phyloP scores from a whole-genome alignment of 2,329 filamentous ascomycete genomes.

The Cytospora chrysosperma region DNA sequence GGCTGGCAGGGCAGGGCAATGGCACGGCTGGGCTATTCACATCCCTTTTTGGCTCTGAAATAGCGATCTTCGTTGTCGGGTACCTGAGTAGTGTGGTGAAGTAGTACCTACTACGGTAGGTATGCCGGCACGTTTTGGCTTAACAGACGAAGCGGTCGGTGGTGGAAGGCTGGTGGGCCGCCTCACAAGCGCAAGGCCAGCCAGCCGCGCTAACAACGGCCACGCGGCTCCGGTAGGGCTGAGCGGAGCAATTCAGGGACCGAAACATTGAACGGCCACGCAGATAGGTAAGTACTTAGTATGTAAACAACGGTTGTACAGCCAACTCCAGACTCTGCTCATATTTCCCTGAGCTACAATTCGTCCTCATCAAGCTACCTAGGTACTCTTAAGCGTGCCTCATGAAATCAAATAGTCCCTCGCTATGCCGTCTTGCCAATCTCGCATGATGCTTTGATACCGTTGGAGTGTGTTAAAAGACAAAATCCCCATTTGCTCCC shows the following conservation, averaged over 20 bases:
- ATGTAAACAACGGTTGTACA: background rate
- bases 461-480: background rate
- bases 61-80: slow-evolving; percentile 4
- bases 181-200: background rate
- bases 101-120: background rate
- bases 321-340: background rate
- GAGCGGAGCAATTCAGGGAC: background rate
- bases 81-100: background rate
- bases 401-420: slow-evolving; percentile 5
- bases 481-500: background rate
- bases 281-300: too few species aligned
- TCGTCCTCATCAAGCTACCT: too few species aligned
- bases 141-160: slow-evolving; percentile 6
- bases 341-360: background rate
- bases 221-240: slow-evolving; percentile 2
- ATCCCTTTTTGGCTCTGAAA: slow-evolving; percentile 14
- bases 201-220: background rate
- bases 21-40: background rate
- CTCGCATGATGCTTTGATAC: slow-evolving; percentile 6
- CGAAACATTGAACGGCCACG: background rate
- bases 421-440: slow-evolving; percentile 17
- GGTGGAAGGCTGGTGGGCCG: background rate
- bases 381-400: background rate
- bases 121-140: background rate
- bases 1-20: background rate